Base-by-base conservation (phyloP, 2,329 filamentous ascomycete genomes). In the Anthostomella pinea region DNA sequence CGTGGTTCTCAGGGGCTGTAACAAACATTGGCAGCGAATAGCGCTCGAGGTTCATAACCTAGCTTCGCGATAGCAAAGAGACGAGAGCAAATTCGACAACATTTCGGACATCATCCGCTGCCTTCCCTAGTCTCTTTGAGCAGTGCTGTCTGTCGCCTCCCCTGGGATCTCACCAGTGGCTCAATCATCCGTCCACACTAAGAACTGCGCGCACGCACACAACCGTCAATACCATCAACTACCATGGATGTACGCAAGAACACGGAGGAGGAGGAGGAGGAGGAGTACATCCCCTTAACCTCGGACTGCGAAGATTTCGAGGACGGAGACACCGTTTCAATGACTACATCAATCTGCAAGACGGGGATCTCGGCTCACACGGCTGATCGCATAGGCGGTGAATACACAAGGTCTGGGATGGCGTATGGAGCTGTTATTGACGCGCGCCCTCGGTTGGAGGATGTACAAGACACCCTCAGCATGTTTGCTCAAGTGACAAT, bases 21-120 rank as follows among this genome's bases (percentile, higher is more conserved):
- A 67, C 70, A 68, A 54, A 66, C 66, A 67, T 64, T 68, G 62
- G 68, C 67, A 72, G 73, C 72, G 72, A 69, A 69, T 77, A 77
- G 74, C 72, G 71, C 73, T 72, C 70, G 65, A 71, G 66, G 68
- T 68, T 68, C 69, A 79, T 74, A 77, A 78, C 75, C 77, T 85
- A 85, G 81, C 78, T 79, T 78, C 75, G 81, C 76, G 80, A 80
- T 86, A 85, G 83, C 81, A 83, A 77, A 82, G 70, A 54, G 43
- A 51, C 49, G 45, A 54, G 47, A 54, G 67, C 65, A 64, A 60
- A 63, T 63, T 64, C 66, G 66, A 66, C 66, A 63, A 63, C 63
- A 62, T 62, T 67, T 62, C 58, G 68, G 63, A 60, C 59, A 63
- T 59, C 57, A 54, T 59, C 60, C 61, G 57, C 61, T 69, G 62